phyloP scores from a whole-genome alignment of 306 rosid species.

The Inga oerstediana region DNA sequence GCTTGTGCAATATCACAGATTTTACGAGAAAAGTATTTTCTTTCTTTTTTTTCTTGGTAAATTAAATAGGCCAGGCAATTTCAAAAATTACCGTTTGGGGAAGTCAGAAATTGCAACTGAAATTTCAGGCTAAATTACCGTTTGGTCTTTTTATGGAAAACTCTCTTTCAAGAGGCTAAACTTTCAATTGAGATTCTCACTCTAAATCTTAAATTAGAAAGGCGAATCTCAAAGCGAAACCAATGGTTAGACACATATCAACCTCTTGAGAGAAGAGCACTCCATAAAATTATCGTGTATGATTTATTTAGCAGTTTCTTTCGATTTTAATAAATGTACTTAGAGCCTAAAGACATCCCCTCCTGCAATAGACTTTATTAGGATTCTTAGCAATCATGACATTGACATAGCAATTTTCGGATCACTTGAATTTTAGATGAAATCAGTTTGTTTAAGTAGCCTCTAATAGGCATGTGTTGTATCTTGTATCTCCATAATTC shows the following conservation, averaged over 20 bases:
- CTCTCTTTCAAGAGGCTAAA: not conserved
- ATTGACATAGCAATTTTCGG: not conserved
- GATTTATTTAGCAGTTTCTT: not conserved
- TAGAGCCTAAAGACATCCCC: not conserved
- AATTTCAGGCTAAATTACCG: not conserved
- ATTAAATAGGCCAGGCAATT: not conserved
- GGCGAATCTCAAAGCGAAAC: not conserved
- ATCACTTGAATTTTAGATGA: not conserved
- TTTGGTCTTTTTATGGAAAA: not conserved
- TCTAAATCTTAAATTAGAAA: not conserved
- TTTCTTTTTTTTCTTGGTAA: not conserved
- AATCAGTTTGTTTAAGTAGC: not conserved
- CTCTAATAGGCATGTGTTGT: not conserved
- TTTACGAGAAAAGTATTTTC: not conserved
- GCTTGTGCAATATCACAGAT: constrained; percentile 24
- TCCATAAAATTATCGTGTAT: not conserved
- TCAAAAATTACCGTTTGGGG: not conserved
- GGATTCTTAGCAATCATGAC: not conserved
- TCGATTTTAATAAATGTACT: not conserved
- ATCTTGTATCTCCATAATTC: too few species aligned
- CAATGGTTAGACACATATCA: not conserved
- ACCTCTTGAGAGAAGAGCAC: not conserved
- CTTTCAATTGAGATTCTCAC: not conserved
- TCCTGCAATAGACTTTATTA: not conserved
- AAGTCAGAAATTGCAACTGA: not conserved